Conservation (phyloP, 1,284 basidiomycete species). For the Vanrija sp. region DNA sequence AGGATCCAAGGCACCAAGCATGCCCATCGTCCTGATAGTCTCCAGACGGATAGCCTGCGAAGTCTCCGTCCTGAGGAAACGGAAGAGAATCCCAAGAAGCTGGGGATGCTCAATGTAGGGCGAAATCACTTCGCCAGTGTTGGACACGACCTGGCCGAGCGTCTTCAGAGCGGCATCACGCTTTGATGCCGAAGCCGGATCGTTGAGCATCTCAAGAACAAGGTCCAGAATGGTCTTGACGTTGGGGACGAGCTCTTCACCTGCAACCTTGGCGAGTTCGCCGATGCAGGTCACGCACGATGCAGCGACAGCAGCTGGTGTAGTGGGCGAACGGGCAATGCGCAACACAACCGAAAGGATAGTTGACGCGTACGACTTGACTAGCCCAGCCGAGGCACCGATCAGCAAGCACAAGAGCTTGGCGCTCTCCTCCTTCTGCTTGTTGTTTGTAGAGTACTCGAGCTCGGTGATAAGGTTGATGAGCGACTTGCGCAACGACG, state of each 20-base stretch:
- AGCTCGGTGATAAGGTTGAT: constrained; percentile 96
- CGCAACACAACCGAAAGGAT: constrained; percentile 86
- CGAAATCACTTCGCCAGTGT: constrained; percentile 89
- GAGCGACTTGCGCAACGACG: constrained; percentile 88
- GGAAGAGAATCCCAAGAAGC: constrained; percentile 78
- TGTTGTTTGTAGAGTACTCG: constrained; percentile 90
- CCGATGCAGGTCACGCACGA: constrained; percentile 93
- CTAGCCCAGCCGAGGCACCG: constrained; percentile 84
- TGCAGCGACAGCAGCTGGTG: constrained; percentile 82
- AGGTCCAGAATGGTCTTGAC: constrained; percentile 85
- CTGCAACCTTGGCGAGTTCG: constrained; percentile 88
- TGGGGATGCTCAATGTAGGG: constrained; percentile 90
- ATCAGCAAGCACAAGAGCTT: constrained; percentile 81
- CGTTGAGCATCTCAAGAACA: constrained; percentile 81
- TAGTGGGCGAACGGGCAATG: constrained; percentile 72
- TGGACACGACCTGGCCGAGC: constrained; percentile 91
- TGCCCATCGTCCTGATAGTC: constrained; percentile 87
- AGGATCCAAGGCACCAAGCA: constrained; percentile 95
- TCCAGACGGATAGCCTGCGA: constrained; percentile 76
- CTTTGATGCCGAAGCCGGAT: constrained; percentile 69
- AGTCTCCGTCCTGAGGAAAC: constrained; percentile 81
- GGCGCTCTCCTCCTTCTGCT: constrained; percentile 82
- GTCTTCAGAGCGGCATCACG: constrained; percentile 92
- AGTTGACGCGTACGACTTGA: constrained; percentile 95
- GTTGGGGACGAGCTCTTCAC: constrained; percentile 81